Base-by-base conservation (phyloP, 345 rosid genomes). In the Lepidium didymum region DNA sequence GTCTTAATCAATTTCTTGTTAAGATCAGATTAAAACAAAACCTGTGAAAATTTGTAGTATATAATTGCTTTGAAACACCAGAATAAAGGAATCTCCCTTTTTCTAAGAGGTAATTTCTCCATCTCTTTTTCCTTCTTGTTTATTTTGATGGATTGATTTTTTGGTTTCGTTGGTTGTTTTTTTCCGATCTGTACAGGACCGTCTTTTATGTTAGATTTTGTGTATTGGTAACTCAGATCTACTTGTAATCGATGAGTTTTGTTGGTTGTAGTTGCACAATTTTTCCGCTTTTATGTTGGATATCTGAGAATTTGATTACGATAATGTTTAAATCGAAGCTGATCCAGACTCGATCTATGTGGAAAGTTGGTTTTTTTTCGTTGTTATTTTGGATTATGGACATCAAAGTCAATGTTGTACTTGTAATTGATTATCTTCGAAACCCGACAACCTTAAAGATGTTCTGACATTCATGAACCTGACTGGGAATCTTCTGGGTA, bases 161-260 rank as follows among this genome's bases (percentile, higher is more conserved):
- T 41, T 41, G 29, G 49, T 8, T 11, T 34, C 6, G 18, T 37
- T 27, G n/a, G 23, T 34, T 51, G 10, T 37, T 10, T 19, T 23
- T 43, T 11, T 45, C 55, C 10, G 76, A 72, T 72, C 59, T 64
- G 70, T 16, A 16, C 5, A 52, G 0, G 0, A 3, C 19, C 38
- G 34, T 42, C 46, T 19, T 34, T 70, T 50, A 6, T 40, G 38
- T 44, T 19, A 13, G 11, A 3, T 2, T 40, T 18, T 29, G 43
- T 52, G 15, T 41, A 10, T 33, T 4, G 1, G 1, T 34, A 70
- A 53, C 34, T 63, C 70, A 56, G 52, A 72, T 64, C 70, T 72
- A 37, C 9, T 35, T 21, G 12, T 69, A 19, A 3, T 60, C 11
- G 51, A 57, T 25, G 35, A 21, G 2, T 31, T 67, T 10, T 10